Base-by-base conservation (phyloP, 768 basidiomycete species). In the Tulasnella sp. region DNA sequence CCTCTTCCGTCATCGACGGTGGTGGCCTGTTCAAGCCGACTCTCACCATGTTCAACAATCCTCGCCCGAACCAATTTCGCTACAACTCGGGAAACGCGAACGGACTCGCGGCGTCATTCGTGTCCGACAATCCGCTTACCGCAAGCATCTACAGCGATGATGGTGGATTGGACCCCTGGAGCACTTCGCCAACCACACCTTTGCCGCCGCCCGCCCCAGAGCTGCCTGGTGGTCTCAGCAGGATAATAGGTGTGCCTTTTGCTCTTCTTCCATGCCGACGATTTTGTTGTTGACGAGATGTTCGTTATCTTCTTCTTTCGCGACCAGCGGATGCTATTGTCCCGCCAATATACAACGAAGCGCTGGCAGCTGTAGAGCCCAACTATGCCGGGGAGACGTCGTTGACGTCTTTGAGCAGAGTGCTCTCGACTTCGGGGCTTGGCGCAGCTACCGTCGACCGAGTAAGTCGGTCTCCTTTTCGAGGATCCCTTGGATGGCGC, bases 1-100 rank as follows among this genome's bases (percentile, higher is more conserved):
- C 61, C 61, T 67, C 61, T 67, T 67, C 61, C 61, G 61, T 67
- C 61, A 67, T 67, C 61, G 61, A 26, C 61, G 61, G 61, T 67
- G 15, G 32, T 35, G 61, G 61, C 61, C 61, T 67, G 7, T 61
- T 23, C 57, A 61, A 61, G 15, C 57, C 57, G 29, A 32, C 57
- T n/a, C n/a, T 32, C 29, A 61, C 0, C n/a, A 95, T 95, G 93
- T 95, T 95, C 87, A 94, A 95, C 86, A 88, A 92, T 73, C 93
- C 93, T 75, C 88, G 93, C 73, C 89, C 90, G 57, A 89, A 87
- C 35, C 92, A 92, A 81, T 86, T 91, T 79, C 93, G 29, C 70
- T 70, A 20, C n/a, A 76, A 72, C 39, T 40, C 57, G 23, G 55
- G 67, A 29, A 48, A 39, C 39, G 42, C 32, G 26, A 80, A 80